Percentiles rank a stretch among this genome's conserved stretches.
Conservation (phyloP, 495 filamentous ascomycete species). For the Talaromyces nanjingensis region DNA sequence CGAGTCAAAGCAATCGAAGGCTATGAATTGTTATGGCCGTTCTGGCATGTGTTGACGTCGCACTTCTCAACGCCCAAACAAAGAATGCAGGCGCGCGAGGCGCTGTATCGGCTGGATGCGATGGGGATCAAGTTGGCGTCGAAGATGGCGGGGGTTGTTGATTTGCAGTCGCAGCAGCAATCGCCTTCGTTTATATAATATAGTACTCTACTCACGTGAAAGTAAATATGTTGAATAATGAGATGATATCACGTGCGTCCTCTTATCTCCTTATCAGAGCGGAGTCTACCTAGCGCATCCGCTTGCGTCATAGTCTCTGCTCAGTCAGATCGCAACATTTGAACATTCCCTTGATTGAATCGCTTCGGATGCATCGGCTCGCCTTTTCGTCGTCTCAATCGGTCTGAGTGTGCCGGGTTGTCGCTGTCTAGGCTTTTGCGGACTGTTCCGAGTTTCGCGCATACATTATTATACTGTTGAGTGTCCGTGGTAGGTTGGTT, state of each 20-base stretch:
- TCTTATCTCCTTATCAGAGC: background rate
- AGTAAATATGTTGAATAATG: too few relatives aligned
- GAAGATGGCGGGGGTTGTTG: constrained; percentile 20
- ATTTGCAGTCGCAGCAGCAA: background rate
- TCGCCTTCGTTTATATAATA: too few relatives aligned
- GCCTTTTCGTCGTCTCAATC: background rate
- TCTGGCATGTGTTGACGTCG: constrained; percentile 34
- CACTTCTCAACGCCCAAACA: constrained; percentile 30
- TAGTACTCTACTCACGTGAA: too few relatives aligned
- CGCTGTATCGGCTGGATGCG: constrained; percentile 24
- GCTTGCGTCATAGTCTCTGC: background rate
- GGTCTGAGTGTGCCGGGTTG: background rate
- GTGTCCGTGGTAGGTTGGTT: background rate
- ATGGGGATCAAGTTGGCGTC: constrained; percentile 35
- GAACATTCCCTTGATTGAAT: background rate
- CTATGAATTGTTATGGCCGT: constrained; percentile 35
- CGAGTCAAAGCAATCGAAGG: constrained; percentile 27
- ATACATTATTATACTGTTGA: background rate
- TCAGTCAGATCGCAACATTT: too few relatives aligned
- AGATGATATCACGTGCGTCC: background rate
- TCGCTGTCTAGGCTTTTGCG: background rate
- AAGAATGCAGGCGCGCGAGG: constrained; percentile 21
- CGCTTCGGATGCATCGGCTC: background rate
- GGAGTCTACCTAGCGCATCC: background rate
- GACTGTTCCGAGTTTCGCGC: background rate